Conservation (phyloP, 2,329 filamentous ascomycete genomes). For the Cladosporium oxysporum region DNA sequence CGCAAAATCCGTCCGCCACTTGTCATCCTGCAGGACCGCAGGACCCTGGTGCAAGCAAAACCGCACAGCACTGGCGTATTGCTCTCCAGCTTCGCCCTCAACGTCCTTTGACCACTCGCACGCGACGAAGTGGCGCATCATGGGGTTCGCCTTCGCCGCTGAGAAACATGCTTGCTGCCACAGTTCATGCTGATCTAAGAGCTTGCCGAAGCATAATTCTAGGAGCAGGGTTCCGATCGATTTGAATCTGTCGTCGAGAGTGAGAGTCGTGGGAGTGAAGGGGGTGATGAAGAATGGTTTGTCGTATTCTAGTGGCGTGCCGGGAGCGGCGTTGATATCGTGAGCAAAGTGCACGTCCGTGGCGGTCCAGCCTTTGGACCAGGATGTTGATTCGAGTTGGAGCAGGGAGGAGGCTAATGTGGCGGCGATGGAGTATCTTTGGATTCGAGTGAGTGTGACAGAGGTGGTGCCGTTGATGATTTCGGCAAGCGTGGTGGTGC, state of each 20-base stretch:
- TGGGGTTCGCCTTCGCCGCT: constrained; percentile 9
- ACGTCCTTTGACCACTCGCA: constrained; percentile 23
- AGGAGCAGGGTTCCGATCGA: constrained; percentile 23
- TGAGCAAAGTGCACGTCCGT: constrained; percentile 10
- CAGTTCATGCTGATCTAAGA: constrained; percentile 18
- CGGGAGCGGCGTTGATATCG: not conserved
- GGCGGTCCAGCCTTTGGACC: constrained; percentile 26
- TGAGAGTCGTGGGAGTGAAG: not conserved
- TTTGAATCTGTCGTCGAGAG: constrained; percentile 18
- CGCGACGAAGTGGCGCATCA: constrained; percentile 22
- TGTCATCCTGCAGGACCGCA: constrained; percentile 7
- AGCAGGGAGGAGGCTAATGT: constrained; percentile 31
- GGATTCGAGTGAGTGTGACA: constrained; percentile 24
- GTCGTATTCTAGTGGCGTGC: not conserved
- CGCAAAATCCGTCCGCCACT: constrained; percentile 25
- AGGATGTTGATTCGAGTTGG: constrained; percentile 33
- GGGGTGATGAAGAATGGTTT: constrained; percentile 13
- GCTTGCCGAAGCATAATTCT: constrained; percentile 24
- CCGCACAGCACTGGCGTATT: constrained; percentile 24
- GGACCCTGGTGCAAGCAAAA: constrained; percentile 23
- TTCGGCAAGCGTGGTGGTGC: constrained; percentile 14
- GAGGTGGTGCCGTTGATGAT: constrained; percentile 15
- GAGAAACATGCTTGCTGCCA: constrained; percentile 19
- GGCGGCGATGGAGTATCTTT: constrained; percentile 32
- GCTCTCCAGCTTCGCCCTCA: constrained; percentile 23